These are phyloP conservation scores for Cokeromyces recurvatus DNA, from an alignment of 371 early-diverging fungal genomes.

Conservation along the genomic window DNA sequence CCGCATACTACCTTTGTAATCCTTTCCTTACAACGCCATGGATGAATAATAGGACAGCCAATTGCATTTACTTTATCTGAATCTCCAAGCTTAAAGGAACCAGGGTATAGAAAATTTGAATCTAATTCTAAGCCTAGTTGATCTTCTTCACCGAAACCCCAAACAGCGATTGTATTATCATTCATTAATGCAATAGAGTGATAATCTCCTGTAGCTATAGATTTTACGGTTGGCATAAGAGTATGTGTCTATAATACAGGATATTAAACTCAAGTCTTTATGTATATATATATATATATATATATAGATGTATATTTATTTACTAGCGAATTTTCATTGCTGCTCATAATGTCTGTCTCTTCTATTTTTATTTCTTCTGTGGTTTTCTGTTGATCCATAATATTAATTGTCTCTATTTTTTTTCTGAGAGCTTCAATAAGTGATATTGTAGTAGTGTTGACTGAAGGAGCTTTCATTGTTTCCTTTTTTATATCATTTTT, in stretches of 20 bases:
- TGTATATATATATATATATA: background rate
- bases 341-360: too few species aligned
- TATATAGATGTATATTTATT: too few species aligned
- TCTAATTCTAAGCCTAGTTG: conserved; percentile 71
- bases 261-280: background rate
- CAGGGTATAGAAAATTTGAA: conserved; percentile 24
- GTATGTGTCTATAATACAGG: background rate
- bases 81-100: conserved; percentile 10
- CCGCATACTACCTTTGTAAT: conserved; percentile 69
- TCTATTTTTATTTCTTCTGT: too few species aligned
- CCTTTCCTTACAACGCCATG: conserved; percentile 31
- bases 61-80: conserved; percentile 51
- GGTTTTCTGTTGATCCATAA: too few species aligned
- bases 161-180: conserved; percentile 69
- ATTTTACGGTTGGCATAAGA: conserved; percentile 18
- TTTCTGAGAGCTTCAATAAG: too few species aligned
- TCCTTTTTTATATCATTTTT: too few species aligned
- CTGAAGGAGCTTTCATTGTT: too few species aligned
- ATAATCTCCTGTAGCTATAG: conserved; percentile 81
- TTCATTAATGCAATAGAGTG: conserved; percentile 72
- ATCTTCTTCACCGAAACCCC: conserved; percentile 85
- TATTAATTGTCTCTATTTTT: too few species aligned
- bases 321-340: too few species aligned
- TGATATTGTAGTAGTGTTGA: too few species aligned
- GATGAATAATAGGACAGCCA: conserved; percentile 47